phyloP scores from a whole-genome alignment of 106 monocot genomes.

The Apostasia shenzhenica region DNA sequence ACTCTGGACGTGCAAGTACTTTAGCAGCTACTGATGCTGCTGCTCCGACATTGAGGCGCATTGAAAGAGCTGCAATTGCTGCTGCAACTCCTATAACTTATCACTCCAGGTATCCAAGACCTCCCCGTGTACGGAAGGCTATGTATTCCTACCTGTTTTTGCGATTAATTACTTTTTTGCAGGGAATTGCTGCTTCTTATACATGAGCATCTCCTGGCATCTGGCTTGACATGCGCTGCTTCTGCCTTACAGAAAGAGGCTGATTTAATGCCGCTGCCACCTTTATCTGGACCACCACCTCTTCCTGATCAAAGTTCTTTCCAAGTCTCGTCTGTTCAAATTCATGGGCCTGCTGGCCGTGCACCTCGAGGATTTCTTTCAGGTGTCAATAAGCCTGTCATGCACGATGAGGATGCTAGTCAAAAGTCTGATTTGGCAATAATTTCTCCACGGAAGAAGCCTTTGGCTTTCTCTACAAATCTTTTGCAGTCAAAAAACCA shows the following conservation, averaged over 20 bases:
- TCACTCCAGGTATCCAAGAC: slow-evolving; percentile 54
- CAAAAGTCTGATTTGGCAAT: slow-evolving; percentile 26
- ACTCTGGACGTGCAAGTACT: slow-evolving; percentile 91
- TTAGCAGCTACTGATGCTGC: slow-evolving; percentile 97
- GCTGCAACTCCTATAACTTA: slow-evolving; percentile 97
- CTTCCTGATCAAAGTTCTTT: slow-evolving; percentile 55
- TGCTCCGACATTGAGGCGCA: slow-evolving; percentile 92
- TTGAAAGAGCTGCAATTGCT: slow-evolving; percentile 97
- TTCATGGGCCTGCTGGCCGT: slow-evolving; percentile 74
- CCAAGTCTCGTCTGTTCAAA: slow-evolving; percentile 26
- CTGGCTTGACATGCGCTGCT: slow-evolving; percentile 71
- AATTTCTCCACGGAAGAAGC: slow-evolving; percentile 45
- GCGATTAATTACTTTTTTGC: slow-evolving; percentile 2
- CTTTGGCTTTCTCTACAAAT: slow-evolving; percentile 35
- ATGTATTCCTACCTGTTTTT: not conserved
- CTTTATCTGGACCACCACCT: slow-evolving; percentile 21
- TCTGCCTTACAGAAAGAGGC: slow-evolving; percentile 77
- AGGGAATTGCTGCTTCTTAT: slow-evolving; percentile 95
- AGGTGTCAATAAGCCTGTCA: slow-evolving; percentile 17
- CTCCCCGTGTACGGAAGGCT: not conserved
- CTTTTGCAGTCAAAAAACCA: slow-evolving; percentile 24
- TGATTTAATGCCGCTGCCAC: slow-evolving; percentile 60
- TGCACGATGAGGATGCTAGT: slow-evolving; percentile 30
- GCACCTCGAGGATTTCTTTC: slow-evolving; percentile 51
- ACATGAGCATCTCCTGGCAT: slow-evolving; percentile 81